Base-by-base conservation (phyloP, 441 rosid genomes). In the Jatropha podagrica region DNA sequence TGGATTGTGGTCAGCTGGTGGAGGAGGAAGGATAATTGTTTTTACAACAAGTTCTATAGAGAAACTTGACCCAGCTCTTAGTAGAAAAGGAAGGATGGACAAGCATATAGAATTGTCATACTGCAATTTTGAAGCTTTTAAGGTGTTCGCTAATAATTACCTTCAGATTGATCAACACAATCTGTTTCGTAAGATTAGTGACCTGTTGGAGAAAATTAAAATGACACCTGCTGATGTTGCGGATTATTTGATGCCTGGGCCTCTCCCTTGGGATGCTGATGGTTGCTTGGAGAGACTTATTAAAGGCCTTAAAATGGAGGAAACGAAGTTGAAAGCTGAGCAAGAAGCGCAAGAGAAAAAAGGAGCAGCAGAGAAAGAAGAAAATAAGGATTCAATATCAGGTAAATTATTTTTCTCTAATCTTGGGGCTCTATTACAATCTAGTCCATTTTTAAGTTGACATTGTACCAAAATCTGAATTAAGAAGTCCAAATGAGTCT, bases 1-100 rank as follows among this genome's bases (percentile, higher is more conserved):
- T 74, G 95, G 97, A 62, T 69, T 91, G 11, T 89, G 96, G 97
- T 92, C 94, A 9, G 88, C 94, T 81, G 91, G 94, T 71, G 88
- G 86, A 37, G 92, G 88, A 0, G 97, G 88, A 75, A 86, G 88
- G 37, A 26, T 86, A 17, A 81, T 89, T 1, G 85, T 89, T 3
- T 89, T 89, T 59, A 88, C 93, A 1, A 88, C 93, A 1, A 89
- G 85, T 74, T 76, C 80, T 48, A 66, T 83, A n/a, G 87, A 88
- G 71, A 87, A 89, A 58, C 91, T 89, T 18, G 90, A 89, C 77
- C 90, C 90, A 0, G 93, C 93, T 7, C 73, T 89, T 12, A 83
- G 86, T 32, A 75, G 93, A 61, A 77, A 37, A 20, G 93, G 93
- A 10, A 72, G 91, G 55, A 89, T 89, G 90, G 93, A 86, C 60